A percentile compares a stretch with the other conserved stretches of the same genome.
Conservation (phyloP, 805 yeast species). For the Kuraishia capsulata region DNA sequence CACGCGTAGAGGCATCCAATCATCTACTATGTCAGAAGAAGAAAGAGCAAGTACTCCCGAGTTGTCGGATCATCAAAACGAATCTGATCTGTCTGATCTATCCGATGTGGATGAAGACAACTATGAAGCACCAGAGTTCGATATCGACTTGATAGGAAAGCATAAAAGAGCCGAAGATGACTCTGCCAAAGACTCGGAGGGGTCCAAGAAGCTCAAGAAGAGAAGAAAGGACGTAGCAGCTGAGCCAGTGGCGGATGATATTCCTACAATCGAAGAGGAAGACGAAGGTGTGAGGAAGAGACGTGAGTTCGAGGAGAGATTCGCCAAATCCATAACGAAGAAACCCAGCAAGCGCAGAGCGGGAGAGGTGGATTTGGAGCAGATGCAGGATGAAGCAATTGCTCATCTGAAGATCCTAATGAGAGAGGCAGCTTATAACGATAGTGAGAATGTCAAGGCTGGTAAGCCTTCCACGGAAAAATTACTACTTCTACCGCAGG, state of each 20-base stretch:
- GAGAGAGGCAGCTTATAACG: slow-evolving; percentile 80
- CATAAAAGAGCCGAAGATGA: slow-evolving; percentile 21
- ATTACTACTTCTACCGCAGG: slow-evolving; percentile 71
- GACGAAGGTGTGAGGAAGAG: slow-evolving; percentile 40
- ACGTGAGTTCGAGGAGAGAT: slow-evolving; percentile 69
- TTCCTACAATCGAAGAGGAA: slow-evolving; percentile 10
- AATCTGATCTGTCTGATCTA: slow-evolving; percentile 20
- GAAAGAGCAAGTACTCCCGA: too few species aligned
- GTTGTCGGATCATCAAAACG: slow-evolving; percentile 3
- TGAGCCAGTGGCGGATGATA: slow-evolving; percentile 8
- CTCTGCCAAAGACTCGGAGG: slow-evolving; percentile 23
- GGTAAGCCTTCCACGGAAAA: slow-evolving; percentile 70
- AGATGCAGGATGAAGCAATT: slow-evolving; percentile 88
- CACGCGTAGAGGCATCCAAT: too few species aligned
- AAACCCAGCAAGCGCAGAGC: slow-evolving; percentile 55
- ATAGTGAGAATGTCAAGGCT: slow-evolving; percentile 46
- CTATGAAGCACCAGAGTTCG: slow-evolving; percentile 10
- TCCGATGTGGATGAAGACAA: slow-evolving; percentile 30
- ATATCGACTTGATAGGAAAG: slow-evolving; percentile 2
- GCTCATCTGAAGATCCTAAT: slow-evolving; percentile 75
- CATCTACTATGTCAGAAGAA: slow-evolving; percentile 3
- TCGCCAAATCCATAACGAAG: slow-evolving; percentile 69
- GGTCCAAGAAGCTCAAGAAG: slow-evolving; percentile 4
- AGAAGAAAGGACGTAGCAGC: slow-evolving; percentile 5
- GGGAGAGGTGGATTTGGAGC: slow-evolving; percentile 90